Base-by-base conservation (phyloP, 2,329 filamentous ascomycete genomes). In the Ophidiomyces ophidiicola region DNA sequence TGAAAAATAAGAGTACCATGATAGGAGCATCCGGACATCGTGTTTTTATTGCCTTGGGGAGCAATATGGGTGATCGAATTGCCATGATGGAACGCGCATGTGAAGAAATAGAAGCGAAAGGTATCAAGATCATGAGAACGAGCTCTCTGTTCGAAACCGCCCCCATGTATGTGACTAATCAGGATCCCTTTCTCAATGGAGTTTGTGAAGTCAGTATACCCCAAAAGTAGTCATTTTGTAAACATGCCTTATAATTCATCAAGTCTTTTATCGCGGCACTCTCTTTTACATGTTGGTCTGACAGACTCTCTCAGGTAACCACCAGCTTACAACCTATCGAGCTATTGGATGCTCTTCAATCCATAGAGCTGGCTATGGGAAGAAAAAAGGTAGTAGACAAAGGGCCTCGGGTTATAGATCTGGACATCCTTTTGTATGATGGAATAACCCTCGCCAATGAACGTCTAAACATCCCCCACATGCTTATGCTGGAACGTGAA, bases 151-250 rank as follows among this genome's bases (percentile, higher is more conserved):
- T 90, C 73, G 86, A 96, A 64, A 98, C 88, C 3, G 78, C 84
- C 51, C 85, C 90, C 15, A 98, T 98, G 90, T 98, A 98, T 60
- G 82, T 94, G 47, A 66, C 82, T 46, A 81, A 94, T 46, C 90
- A 98, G 59, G 78, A 78, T 46, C 74, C 75, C 20, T 98, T 98
- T 55, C 66, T 94, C 33, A 98, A 98, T 56, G 90, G 86, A 14
- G 87, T 79, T 42, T 94, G 85, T 59, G 83, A 93, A 76, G 86
- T 92, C 59, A 57, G 76, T 67, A 34, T 39, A 23, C 39, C 24
- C 23, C 12, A 25, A 29, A 19, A 21, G 18, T 40, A 15, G 20
- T 40, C 11, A 8, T 12, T n/a, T 20, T 39, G 30, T 39, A 39
- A 24, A 29, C 18, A n/a, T 12, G 31, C 35, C 29, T 14, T 36